Evolutionary conservation across 2,329 filamentous ascomycete genomes (phyloP), one percentile per base, ranked within the genome.

Genomic region (Colletotrichum liaoningense): DNA sequence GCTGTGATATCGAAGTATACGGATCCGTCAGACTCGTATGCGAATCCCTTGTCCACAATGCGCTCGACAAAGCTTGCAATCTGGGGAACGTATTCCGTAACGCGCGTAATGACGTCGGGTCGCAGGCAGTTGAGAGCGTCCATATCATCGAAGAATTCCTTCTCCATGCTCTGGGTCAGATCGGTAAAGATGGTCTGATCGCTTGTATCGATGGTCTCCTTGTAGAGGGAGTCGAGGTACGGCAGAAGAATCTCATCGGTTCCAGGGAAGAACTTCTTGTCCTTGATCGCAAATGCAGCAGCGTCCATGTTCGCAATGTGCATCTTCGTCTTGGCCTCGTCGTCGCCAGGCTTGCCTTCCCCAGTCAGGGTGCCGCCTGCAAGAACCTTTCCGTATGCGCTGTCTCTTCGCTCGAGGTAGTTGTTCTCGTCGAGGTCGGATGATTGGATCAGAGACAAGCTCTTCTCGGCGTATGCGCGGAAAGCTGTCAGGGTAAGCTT

Each of bases 1-100:
- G 94, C 91, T 5, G 88, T 86, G 76, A 97, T 98, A 78, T 98
- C 96, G 75, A 98, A 98, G 83, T 98, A 98, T 0, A 98, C 95
- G 0, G 94, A 97, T 0, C 95, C 95, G 77, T 97, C 93, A 0
- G 88, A 84, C 78, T 91, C 88, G 77, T 98, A 98, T 1, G 93
- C 96, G 77, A 95, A 98, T 0, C 94, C 93, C 80, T 98, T 97
- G 64, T 93, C 86, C 26, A 97, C 91, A 69, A 98, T 94, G 76
- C 89, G 91, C 78, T 96, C 90, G 0, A 98, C 94, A 75, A 97
- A 98, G 11, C 89, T 86, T 58, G 94, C 94, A 79, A 98, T 98
- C 79, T 97, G 92, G 0, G 92, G 92, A 4, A 96, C 93, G 77
- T 97, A 98, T 78, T 98, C 95, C 1, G 95, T 98, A n/a, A 98